Evolutionary conservation across 2,329 filamentous ascomycete genomes (phyloP), one percentile per base, ranked within the genome.

Genomic region (Blastomyces gilchristii): DNA sequence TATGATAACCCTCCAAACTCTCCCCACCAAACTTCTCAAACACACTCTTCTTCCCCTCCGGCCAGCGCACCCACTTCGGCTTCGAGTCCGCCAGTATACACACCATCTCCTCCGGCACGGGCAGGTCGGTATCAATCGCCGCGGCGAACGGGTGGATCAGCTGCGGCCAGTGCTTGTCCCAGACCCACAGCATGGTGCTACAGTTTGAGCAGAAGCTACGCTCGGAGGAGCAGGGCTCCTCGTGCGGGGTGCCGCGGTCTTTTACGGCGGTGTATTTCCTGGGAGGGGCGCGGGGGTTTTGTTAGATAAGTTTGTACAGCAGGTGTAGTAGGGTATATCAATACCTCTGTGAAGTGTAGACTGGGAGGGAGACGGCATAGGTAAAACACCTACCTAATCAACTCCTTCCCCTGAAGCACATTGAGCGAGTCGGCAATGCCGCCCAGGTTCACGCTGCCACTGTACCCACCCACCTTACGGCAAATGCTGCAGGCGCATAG

Each of bases 401-500:
- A 62, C 14, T 77, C 72, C 63, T 75, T 70, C 12, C 76, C 79
- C 65, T 77, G 78, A 45, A 65, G 71, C 37, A 80, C 71, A 28
- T 78, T 68, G 9, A 80, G 67, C 4, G 74, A 77, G 59, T 76
- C 68, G 6, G 74, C 74, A n/a, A 79, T 74, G 1, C 75, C 78
- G 11, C 79, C 79, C 1, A 80, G 69, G 65, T 81, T 81, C 37
- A 80, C 77, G 58, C 72, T 72, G n/a, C 79, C 78, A 34, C 70
- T 70, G 64, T 79, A 76, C 16, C 78, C 78, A 14, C 76, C 76
- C 39, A 78, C 72, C 69, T 81, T 80, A 58, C 79, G 78, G 63
- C 78, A 81, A 66, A 81, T 81, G 64, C 77, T 77, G 67, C 79
- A 81, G 45, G 77, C 77, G 62, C 79, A 81, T 39, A 80, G 71